Evolutionary conservation across 371 early-diverging fungal genomes (phyloP), one percentile per base, ranked within the genome.

Genomic region (Apophysomyces trapeziformis): DNA sequence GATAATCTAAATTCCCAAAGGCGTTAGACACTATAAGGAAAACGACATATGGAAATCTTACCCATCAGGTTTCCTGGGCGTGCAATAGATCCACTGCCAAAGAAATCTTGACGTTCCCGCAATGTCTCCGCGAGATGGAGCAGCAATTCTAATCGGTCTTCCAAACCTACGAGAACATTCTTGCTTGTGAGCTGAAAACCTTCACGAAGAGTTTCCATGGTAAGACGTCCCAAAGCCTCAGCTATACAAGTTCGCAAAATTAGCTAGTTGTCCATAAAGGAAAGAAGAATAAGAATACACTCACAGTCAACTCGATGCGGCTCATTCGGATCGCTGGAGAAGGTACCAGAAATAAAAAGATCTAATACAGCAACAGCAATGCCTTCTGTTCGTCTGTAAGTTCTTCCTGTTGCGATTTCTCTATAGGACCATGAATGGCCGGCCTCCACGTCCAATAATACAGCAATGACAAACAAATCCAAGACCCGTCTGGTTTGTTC

Each of bases 371-470:
- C 96, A 46, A 96, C 74, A 6, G 92, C 97, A 64, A 96, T 76
- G 0, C 96, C 97, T 70, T 96, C 97, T 1, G 93, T 89, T 39
- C 96, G 77, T 43, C 79, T 78, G 67, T 87, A 88, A 4, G 62
- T 63, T 60, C 80, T 67, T 18, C 91, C 86, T 0, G 85, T 75
- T 43, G 79, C 76, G 39, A 68, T 67, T 64, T 89, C 93, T 41
- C 73, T 70, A 73, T 85, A 96, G n/a, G 76, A 72, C 95, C 96
- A 96, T 14, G 75, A 61, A 66, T 85, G 85, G 5, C 94, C 95
- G 0, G 95, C 95, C 1, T 96, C 95, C 5, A 95, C 93, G 64
- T 96, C 97, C 65, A 96, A 75, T 32, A 96, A 80, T n/a, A 94
- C 94, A 11, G 93, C 92, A 7, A 96, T 89, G 26, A 94, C 90